Evolutionary conservation across 2,329 filamentous ascomycete genomes (phyloP).

Genomic region (Sphaerulina vaccinii): DNA sequence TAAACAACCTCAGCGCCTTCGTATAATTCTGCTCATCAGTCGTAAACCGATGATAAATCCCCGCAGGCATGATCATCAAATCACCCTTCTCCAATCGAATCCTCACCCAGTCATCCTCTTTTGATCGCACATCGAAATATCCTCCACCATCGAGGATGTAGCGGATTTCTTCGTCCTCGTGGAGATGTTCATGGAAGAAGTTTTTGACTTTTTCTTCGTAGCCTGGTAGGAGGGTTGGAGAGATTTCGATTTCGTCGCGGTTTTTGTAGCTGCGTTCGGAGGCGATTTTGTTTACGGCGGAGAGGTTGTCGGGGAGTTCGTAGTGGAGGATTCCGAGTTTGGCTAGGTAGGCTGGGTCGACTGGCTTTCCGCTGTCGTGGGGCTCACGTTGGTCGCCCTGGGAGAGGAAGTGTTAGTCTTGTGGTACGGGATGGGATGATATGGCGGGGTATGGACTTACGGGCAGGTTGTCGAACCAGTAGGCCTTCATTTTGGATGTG

Average conservation of each 20-base stretch:
- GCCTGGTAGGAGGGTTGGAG: conserved; percentile 74
- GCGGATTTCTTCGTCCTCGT: conserved; percentile 97
- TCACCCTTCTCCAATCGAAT: conserved; percentile 83
- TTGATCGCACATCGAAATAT: conserved; percentile 87
- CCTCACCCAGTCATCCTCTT: conserved; percentile 84
- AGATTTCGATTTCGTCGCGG: conserved; percentile 88
- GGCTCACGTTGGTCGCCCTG: conserved; percentile 91
- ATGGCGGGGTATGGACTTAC: conserved; percentile 43
- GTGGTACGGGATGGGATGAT: conserved; percentile 2
- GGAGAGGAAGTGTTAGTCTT: conserved; percentile 12
- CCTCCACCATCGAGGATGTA: conserved; percentile 87
- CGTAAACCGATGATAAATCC: conserved; percentile 97
- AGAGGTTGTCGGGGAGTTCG: conserved; percentile 60
- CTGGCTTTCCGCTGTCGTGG: conserved; percentile 77
- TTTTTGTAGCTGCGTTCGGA: conserved; percentile 81
- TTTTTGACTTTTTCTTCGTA: conserved; percentile 93
- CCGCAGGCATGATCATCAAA: conserved; percentile 87
- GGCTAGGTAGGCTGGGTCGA: conserved; percentile 65
- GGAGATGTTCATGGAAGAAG: conserved; percentile 94
- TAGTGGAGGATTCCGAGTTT: conserved; percentile 79
- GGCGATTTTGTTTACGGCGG: conserved; percentile 72
- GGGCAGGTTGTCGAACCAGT: conserved; percentile 67
- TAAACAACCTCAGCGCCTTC: conserved; percentile 93
- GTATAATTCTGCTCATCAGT: conserved; percentile 91
- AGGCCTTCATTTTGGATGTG: conserved; percentile 60